Percentiles rank a stretch among this genome's conserved stretches.
Conservation (phyloP, 495 filamentous ascomycete genomes). For the Chaetomium tenue region DNA sequence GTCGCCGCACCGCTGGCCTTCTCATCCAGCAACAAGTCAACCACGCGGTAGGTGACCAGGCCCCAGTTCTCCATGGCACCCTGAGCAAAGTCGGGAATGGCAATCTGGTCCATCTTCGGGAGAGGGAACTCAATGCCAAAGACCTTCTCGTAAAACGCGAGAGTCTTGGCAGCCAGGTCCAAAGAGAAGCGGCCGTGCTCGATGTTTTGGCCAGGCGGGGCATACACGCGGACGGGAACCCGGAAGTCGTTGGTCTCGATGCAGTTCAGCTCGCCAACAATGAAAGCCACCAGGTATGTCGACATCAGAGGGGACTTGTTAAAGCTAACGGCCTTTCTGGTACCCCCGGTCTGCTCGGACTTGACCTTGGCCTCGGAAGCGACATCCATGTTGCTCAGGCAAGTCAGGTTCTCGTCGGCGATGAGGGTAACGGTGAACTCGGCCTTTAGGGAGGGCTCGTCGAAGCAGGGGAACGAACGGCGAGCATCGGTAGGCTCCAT, state of each 20-base stretch:
- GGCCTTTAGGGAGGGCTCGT: constrained; percentile 74
- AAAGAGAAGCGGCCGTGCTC: constrained; percentile 67
- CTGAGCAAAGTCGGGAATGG: constrained; percentile 87
- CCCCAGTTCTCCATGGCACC: constrained; percentile 99
- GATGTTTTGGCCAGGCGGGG: constrained; percentile 61
- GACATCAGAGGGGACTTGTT: constrained; percentile 74
- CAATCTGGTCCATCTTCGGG: constrained; percentile 97
- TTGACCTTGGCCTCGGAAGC: constrained; percentile 60
- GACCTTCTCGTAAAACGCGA: constrained; percentile 73
- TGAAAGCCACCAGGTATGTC: constrained; percentile 73
- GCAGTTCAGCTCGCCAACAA: constrained; percentile 72
- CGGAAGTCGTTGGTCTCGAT: constrained; percentile 74
- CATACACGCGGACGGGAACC: constrained; percentile 69
- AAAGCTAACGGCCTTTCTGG: constrained; percentile 71
- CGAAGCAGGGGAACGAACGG: constrained; percentile 74
- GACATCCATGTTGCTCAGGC: constrained; percentile 80
- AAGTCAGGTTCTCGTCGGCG: constrained; percentile 69
- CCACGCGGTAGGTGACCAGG: constrained; percentile 88
- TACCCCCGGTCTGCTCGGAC: constrained; percentile 51
- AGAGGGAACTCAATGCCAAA: constrained; percentile 68
- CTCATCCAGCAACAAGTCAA: constrained; percentile 89
- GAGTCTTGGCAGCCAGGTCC: constrained; percentile 64
- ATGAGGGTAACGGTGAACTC: constrained; percentile 71
- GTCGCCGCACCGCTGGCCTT: constrained; percentile 86
- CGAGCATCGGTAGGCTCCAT: constrained; percentile 79